These are phyloP conservation scores for Botryotinia narcissicola DNA, from an alignment of 2,329 filamentous ascomycete species.

Conservation along the genomic window DNA sequence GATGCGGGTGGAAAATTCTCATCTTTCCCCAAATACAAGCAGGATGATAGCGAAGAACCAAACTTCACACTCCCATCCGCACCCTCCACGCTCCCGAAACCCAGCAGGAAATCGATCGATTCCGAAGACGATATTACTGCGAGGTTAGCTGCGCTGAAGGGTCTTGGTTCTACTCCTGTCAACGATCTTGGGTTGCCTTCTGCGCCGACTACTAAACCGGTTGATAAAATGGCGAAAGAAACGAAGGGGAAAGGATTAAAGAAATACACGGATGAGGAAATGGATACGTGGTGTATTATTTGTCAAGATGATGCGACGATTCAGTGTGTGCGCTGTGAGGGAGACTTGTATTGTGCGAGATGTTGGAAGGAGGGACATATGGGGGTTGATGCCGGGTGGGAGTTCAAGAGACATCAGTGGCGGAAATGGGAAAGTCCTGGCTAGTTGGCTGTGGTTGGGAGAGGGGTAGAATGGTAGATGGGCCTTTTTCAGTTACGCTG, in stretches of 20 bases:
- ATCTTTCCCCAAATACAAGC: not conserved
- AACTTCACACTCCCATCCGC: conserved; percentile 30
- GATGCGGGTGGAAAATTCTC: not conserved
- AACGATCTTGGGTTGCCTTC: conserved; percentile 34
- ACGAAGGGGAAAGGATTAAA: conserved; percentile 22
- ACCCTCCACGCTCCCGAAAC: conserved; percentile 29
- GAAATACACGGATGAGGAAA: conserved; percentile 64
- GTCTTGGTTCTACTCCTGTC: conserved; percentile 17
- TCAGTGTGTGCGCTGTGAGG: conserved; percentile 68
- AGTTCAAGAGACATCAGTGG: conserved; percentile 68
- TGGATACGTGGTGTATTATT: conserved; percentile 76
- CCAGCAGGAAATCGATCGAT: conserved; percentile 30
- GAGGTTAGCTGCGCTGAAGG: conserved; percentile 35
- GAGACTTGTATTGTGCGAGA: conserved; percentile 68
- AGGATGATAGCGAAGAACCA: conserved; percentile 14
- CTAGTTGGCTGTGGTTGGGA: conserved; percentile 3
- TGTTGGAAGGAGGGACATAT: conserved; percentile 83
- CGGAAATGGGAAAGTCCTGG: conserved; percentile 52
- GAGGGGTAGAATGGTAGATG: no score
- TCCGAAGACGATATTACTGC: conserved; percentile 36
- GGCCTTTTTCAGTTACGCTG: no score
- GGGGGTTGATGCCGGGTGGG: conserved; percentile 64
- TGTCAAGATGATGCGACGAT: conserved; percentile 77
- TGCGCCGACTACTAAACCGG: conserved; percentile 34
- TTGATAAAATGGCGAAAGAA: conserved; percentile 22